phyloP scores from a whole-genome alignment of 2,329 filamentous ascomycete species.

The Achaetomium macrosporum region DNA sequence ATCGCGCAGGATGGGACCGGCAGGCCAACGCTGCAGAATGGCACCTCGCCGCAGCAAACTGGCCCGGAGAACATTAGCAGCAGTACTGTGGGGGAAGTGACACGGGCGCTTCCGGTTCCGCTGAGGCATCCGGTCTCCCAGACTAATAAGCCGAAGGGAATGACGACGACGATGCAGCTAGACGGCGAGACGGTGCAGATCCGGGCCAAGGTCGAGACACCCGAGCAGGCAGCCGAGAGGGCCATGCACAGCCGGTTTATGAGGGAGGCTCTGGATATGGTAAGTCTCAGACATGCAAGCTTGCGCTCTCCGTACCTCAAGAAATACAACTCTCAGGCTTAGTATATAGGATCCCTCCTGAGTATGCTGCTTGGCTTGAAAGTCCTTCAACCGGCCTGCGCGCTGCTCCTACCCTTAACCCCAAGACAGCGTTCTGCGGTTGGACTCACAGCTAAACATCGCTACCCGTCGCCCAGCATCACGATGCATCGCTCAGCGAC shows the following conservation, averaged over 20 bases:
- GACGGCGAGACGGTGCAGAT: constrained; percentile 12
- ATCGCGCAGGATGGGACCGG: neutral
- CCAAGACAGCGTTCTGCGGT: no score
- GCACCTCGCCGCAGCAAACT: neutral
- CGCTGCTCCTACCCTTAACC: no score
- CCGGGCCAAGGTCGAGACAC: constrained; percentile 17
- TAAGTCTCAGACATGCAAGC: no score
- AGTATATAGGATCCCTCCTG: no score
- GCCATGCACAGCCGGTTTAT: constrained; percentile 59
- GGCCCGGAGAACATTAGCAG: neutral
- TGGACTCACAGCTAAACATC: no score
- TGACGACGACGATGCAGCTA: constrained; percentile 11
- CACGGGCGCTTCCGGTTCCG: constrained; percentile 15
- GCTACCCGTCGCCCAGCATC: no score
- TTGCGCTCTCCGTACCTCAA: no score
- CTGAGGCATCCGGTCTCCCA: constrained; percentile 19
- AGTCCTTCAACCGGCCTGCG: no score
- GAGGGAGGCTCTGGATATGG: constrained; percentile 81
- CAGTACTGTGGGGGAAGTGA: constrained; percentile 8
- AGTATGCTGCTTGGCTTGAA: no score
- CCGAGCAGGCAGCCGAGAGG: constrained; percentile 31
- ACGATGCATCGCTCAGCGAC: no score
- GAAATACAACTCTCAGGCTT: no score
- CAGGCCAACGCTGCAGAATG: neutral
- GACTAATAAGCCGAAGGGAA: constrained; percentile 23